Evolutionary conservation across 495 filamentous ascomycete species (phyloP).

Genomic region (Penicillium lividum): DNA sequence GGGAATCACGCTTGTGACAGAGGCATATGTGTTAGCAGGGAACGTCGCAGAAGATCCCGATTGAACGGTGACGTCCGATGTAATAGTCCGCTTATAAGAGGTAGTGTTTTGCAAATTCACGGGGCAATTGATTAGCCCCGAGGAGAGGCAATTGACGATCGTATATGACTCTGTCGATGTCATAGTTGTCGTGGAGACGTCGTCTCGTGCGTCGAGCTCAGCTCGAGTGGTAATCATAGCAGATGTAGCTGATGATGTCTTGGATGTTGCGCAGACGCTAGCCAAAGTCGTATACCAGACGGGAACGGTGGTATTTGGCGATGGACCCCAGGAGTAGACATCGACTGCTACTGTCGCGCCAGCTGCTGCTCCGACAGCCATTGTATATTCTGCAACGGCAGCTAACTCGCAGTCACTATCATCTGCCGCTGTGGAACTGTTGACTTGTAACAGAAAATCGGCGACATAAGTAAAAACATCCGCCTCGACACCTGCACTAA

Average conservation of each 20-base stretch:
- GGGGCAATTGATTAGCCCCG: conserved; percentile 49
- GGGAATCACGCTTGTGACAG: conserved; percentile 32
- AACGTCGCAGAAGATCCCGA: conserved; percentile 35
- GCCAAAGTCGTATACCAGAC: conserved; percentile 56
- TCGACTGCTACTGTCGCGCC: conserved; percentile 50
- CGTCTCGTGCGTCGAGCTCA: conserved; percentile 17
- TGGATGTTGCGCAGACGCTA: conserved; percentile 41
- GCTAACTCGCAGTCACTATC: conserved; percentile 42
- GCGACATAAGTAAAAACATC: conserved; percentile 52
- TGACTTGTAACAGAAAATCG: conserved; percentile 53
- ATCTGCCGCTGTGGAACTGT: conserved; percentile 26
- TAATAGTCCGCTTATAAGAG: conserved; percentile 21
- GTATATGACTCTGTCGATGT: conserved; percentile 36
- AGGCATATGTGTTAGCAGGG: conserved; percentile 28
- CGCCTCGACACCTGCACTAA: conserved; percentile 46
- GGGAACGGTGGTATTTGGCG: conserved; percentile 44
- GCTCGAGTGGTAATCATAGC: conserved; percentile 25
- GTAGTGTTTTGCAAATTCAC: conserved; percentile 42
- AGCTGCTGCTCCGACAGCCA: conserved; percentile 51
- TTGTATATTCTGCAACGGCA: conserved; percentile 48
- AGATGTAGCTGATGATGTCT: conserved; percentile 16
- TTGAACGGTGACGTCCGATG: conserved; percentile 33
- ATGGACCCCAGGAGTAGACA: conserved; percentile 50
- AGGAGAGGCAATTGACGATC: conserved; percentile 37
- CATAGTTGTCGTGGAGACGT: conserved; percentile 37